Conservation (phyloP, 257 asterid species). For the Solanum gracilifrons region DNA sequence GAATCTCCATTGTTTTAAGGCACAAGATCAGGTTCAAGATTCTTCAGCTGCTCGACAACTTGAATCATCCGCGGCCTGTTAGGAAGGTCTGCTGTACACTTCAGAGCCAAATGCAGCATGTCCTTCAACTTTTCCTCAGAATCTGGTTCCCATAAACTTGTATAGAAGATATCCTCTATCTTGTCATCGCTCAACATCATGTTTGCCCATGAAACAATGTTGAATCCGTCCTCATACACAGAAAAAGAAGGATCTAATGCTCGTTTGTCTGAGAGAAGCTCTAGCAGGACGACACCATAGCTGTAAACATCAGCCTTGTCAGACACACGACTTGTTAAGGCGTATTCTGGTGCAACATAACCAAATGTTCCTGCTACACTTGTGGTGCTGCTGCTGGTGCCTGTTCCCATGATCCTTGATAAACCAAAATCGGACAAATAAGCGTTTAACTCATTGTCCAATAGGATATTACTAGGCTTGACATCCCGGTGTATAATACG, state of each 20-base stretch:
- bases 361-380: slow-evolving; percentile 91
- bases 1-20: slow-evolving; percentile 14
- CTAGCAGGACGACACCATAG: slow-evolving; percentile 85
- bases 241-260: slow-evolving; percentile 83
- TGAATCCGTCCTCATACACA: slow-evolving; percentile 68
- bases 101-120: slow-evolving; percentile 62
- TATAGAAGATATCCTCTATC: slow-evolving; percentile 60
- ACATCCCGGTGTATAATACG: slow-evolving; percentile 89
- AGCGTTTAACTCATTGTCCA: slow-evolving; percentile 72
- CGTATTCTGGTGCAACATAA: slow-evolving; percentile 87
- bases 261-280: slow-evolving; percentile 74
- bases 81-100: slow-evolving; percentile 66
- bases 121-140: slow-evolving; percentile 79
- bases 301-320: slow-evolving; percentile 92
- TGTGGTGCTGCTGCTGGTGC: slow-evolving; percentile 68
- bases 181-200: slow-evolving; percentile 68
- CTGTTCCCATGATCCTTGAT: slow-evolving; percentile 62
- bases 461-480: slow-evolving; percentile 77
- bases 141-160: slow-evolving; percentile 73
- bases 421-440: slow-evolving; percentile 78
- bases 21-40: slow-evolving; percentile 51
- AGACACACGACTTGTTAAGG: slow-evolving; percentile 83
- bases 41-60: slow-evolving; percentile 66
- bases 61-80: slow-evolving; percentile 79
- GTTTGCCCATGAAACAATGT: slow-evolving; percentile 83